A percentile compares a stretch with the other conserved stretches of the same genome.
phyloP scores from a whole-genome alignment of 2,329 filamentous ascomycete species.

The Colletotrichum filicis region DNA sequence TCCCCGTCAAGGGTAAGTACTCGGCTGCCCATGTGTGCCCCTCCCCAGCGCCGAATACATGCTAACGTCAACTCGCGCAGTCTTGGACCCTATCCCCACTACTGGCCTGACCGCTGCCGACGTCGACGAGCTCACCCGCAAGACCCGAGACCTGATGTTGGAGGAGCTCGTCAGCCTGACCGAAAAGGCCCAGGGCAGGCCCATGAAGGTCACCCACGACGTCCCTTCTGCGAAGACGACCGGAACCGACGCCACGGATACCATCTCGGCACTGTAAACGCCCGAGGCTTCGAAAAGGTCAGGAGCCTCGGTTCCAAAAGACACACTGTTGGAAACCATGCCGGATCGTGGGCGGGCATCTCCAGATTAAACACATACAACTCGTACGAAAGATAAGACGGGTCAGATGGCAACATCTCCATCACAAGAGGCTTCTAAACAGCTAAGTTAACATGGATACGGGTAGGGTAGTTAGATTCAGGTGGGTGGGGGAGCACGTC shows the following conservation, averaged over 20 bases:
- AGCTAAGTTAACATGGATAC: conserved; percentile 8
- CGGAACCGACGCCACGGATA: conserved; percentile 27
- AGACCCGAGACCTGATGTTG: conserved; percentile 81
- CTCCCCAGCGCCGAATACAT: not conserved
- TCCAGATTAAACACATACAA: not conserved
- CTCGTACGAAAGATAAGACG: not conserved
- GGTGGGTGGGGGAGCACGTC: conserved; percentile 28
- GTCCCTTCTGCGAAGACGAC: conserved; percentile 28
- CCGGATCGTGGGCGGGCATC: not conserved
- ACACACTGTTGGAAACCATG: not conserved
- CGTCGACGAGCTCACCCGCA: conserved; percentile 77
- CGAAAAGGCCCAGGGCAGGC: conserved; percentile 57
- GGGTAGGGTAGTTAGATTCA: conserved; percentile 33
- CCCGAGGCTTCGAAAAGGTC: not conserved
- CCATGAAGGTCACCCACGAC: conserved; percentile 31
- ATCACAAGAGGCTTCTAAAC: not conserved
- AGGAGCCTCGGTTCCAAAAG: not conserved
- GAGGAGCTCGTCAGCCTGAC: conserved; percentile 68
- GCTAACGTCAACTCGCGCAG: conserved; percentile 50
- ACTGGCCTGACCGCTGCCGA: conserved; percentile 78
- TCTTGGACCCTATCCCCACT: conserved; percentile 85
- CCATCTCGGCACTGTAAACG: conserved; percentile 26
- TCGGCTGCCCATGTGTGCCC: not conserved
- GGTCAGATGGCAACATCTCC: not conserved
- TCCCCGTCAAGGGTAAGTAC: conserved; percentile 78